phyloP scores from a whole-genome alignment of 179 eudicot species.

The Corrigiola litoralis region DNA sequence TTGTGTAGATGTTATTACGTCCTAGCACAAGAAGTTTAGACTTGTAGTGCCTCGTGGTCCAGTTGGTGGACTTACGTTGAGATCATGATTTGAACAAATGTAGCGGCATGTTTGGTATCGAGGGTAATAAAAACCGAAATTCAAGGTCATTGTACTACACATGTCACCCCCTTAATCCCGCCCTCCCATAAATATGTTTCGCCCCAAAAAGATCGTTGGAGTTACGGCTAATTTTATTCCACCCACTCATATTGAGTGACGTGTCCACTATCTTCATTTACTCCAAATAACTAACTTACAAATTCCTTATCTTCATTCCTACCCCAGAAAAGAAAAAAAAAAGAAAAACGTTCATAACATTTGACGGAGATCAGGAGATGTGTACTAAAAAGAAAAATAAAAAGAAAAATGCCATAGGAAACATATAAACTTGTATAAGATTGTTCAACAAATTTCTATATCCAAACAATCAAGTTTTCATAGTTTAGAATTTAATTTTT shows the following conservation, averaged over 20 bases:
- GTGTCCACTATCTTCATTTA: not conserved
- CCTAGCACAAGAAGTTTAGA: not conserved
- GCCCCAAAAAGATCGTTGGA: slow-evolving; percentile 3
- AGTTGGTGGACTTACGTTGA: slow-evolving; percentile 17
- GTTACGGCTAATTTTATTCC: slow-evolving; percentile 23
- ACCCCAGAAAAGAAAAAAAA: too few relatives aligned
- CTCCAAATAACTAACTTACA: not conserved
- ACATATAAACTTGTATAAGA: too few relatives aligned
- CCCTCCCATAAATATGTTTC: not conserved
- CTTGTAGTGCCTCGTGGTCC: not conserved
- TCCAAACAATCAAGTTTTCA: too few relatives aligned
- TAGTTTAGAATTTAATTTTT: too few relatives aligned
- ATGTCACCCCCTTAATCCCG: slow-evolving; percentile 4
- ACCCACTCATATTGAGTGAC: not conserved
- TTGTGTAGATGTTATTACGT: too few relatives aligned
- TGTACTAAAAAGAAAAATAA: too few relatives aligned
- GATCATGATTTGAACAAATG: slow-evolving; percentile 3
- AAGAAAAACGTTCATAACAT: too few relatives aligned
- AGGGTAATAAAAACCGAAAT: not conserved
- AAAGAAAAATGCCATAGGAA: too few relatives aligned
- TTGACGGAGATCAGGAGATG: too few relatives aligned
- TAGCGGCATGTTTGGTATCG: not conserved
- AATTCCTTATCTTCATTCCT: not conserved
- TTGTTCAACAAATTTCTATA: too few relatives aligned
- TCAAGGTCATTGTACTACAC: not conserved